Percentiles rank a stretch among this genome's conserved stretches.
phyloP scores from a whole-genome alignment of 2,329 filamentous ascomycete genomes.

The Talaromyces atroroseus region DNA sequence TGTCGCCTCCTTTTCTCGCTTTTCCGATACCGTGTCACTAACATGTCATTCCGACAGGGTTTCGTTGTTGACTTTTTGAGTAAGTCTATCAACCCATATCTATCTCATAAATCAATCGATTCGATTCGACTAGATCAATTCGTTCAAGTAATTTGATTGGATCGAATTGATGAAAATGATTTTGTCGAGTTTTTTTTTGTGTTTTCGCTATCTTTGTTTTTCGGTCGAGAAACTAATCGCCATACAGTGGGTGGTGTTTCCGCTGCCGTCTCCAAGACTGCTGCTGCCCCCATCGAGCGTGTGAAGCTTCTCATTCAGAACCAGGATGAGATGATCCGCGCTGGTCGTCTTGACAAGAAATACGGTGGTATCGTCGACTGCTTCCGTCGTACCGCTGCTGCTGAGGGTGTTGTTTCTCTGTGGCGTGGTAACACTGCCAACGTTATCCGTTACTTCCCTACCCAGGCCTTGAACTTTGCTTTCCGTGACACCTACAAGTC shows the following conservation, averaged over 20 bases:
- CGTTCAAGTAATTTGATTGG: not conserved
- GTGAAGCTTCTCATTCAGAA: conserved; percentile 99
- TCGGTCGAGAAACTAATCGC: conserved; percentile 36
- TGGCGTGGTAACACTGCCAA: conserved; percentile 99
- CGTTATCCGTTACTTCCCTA: conserved; percentile 99
- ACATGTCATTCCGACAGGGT: conserved; percentile 52
- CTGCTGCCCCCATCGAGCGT: conserved; percentile 99
- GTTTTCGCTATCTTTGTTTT: not conserved
- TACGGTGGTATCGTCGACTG: conserved; percentile 92
- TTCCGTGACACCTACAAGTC: conserved; percentile 99
- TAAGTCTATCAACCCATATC: conserved; percentile 53
- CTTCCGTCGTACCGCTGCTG: conserved; percentile 84
- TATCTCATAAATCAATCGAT: not conserved
- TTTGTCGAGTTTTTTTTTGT: not conserved
- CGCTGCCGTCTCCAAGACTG: conserved; percentile 99
- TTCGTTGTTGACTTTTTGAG: conserved; percentile 99
- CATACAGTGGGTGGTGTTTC: conserved; percentile 96
- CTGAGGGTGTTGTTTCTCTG: conserved; percentile 90
- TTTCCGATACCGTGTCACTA: conserved; percentile 20
- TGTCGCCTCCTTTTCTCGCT: not conserved
- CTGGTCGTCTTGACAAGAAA: conserved; percentile 95
- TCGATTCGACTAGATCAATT: not conserved
- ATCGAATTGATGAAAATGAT: not conserved
- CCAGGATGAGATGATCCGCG: conserved; percentile 99
- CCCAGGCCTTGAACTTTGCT: conserved; percentile 99